Evolutionary conservation across 2,329 filamentous ascomycete species (phyloP).

Genomic region (Calonectria montana): DNA sequence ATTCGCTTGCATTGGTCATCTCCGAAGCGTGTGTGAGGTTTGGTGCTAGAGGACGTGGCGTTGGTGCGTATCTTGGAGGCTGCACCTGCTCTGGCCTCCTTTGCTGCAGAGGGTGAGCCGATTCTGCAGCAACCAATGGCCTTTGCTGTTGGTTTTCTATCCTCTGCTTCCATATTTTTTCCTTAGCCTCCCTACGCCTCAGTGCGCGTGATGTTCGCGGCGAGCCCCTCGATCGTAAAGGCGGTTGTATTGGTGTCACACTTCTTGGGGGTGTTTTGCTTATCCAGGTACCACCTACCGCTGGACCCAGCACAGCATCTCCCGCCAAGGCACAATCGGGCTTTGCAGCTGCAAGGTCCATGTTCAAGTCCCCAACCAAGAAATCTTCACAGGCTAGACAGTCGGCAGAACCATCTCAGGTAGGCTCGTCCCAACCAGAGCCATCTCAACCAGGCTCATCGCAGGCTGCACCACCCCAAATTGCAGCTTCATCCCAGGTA

Average conservation of each 20-base stretch:
- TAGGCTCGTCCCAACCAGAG: background rate
- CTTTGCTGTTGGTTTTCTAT: background rate
- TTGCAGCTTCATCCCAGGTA: background rate
- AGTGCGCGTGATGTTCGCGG: background rate
- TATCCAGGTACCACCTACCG: background rate
- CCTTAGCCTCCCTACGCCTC: background rate
- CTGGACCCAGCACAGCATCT: slow-evolving; percentile 4
- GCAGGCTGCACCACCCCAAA: background rate
- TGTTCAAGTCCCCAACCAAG: background rate
- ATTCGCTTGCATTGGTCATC: background rate
- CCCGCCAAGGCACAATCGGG: background rate
- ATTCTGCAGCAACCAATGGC: background rate
- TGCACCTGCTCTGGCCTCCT: background rate
- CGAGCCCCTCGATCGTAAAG: background rate
- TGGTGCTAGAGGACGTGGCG: background rate
- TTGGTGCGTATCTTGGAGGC: background rate
- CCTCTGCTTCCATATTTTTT: background rate
- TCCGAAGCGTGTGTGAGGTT: background rate
- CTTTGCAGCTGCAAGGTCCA: background rate
- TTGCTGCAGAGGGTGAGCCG: background rate
- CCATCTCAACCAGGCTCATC: background rate
- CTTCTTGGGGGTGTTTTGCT: background rate
- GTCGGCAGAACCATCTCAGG: background rate
- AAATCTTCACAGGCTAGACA: background rate
- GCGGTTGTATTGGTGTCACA: background rate